Evolutionary conservation across 306 rosid species (phyloP).

Genomic region (Prunus dulcis): DNA sequence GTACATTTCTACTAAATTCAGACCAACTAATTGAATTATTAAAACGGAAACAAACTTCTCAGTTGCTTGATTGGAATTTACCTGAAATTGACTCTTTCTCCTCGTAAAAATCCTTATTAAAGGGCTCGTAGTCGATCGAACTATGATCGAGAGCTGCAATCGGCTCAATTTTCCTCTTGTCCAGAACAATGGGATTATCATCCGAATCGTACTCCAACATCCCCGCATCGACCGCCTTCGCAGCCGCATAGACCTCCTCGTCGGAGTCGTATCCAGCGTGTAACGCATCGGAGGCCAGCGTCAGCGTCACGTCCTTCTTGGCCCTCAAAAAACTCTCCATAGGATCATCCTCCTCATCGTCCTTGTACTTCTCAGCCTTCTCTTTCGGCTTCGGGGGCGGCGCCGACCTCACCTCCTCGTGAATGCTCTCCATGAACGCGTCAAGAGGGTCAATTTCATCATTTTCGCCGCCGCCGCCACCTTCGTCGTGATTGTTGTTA

Average conservation of each 20-base stretch:
- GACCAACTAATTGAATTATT: neutral
- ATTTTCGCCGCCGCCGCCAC: constrained; percentile 19
- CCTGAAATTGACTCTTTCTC: constrained; percentile 84
- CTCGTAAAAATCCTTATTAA: constrained; percentile 88
- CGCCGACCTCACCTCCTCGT: constrained; percentile 75
- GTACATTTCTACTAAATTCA: neutral
- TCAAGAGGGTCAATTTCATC: constrained; percentile 87
- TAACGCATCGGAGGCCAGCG: constrained; percentile 84
- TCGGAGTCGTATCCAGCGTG: constrained; percentile 91
- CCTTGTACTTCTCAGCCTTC: constrained; percentile 67
- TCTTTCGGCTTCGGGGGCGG: constrained; percentile 69
- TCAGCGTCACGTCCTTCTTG: constrained; percentile 79
- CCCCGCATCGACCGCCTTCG: constrained; percentile 94
- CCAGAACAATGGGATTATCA: constrained; percentile 74
- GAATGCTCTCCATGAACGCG: constrained; percentile 96
- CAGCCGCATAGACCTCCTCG: constrained; percentile 98
- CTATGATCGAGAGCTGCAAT: constrained; percentile 84
- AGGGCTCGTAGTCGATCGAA: constrained; percentile 74
- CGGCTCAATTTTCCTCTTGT: constrained; percentile 86
- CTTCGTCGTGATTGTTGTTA: constrained; percentile 8
- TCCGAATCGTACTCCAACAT: constrained; percentile 89
- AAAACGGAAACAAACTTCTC: neutral
- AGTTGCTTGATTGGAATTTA: constrained; percentile 7
- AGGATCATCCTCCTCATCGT: constrained; percentile 86
- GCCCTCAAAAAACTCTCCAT: constrained; percentile 90